These are phyloP conservation scores for Colletotrichum lini DNA, from an alignment of 2,329 filamentous ascomycete species.

Conservation along the genomic window DNA sequence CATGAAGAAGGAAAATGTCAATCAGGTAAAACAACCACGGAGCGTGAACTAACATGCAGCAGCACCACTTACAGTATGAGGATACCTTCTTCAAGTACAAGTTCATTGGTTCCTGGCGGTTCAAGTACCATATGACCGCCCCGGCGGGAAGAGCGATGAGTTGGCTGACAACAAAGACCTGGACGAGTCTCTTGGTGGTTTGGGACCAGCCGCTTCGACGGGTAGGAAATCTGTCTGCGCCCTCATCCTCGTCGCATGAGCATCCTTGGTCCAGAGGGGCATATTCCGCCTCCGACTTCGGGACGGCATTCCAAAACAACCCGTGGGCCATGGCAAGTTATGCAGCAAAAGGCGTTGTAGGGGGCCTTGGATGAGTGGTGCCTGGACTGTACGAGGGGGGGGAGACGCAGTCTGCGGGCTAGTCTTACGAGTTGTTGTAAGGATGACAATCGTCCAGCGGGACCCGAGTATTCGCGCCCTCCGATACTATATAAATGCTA, in stretches of 20 bases:
- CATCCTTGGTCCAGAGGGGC: neutral
- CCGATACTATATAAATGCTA: too few species aligned
- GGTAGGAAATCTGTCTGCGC: neutral
- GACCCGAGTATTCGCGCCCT: too few species aligned
- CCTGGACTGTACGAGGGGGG: neutral
- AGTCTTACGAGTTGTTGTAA: too few species aligned
- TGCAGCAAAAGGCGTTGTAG: neutral
- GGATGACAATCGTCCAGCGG: too few species aligned
- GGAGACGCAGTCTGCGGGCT: too few species aligned
- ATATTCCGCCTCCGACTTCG: neutral
- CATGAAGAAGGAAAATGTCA: neutral
- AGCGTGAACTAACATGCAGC: neutral
- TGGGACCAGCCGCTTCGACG: neutral
- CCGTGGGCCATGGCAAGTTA: too few species aligned
- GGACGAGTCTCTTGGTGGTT: neutral
- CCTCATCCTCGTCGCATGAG: constrained; percentile 2
- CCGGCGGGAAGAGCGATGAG: neutral
- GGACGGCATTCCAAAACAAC: neutral
- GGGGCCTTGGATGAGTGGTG: neutral
- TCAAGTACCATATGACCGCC: neutral
- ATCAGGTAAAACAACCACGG: neutral
- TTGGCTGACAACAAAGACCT: neutral
- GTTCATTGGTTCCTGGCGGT: neutral
- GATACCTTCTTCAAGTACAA: constrained; percentile 6
- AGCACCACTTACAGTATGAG: constrained; percentile 15